Conservation (phyloP, 2,329 filamentous ascomycete species). For the Clarireedia hainanense region DNA sequence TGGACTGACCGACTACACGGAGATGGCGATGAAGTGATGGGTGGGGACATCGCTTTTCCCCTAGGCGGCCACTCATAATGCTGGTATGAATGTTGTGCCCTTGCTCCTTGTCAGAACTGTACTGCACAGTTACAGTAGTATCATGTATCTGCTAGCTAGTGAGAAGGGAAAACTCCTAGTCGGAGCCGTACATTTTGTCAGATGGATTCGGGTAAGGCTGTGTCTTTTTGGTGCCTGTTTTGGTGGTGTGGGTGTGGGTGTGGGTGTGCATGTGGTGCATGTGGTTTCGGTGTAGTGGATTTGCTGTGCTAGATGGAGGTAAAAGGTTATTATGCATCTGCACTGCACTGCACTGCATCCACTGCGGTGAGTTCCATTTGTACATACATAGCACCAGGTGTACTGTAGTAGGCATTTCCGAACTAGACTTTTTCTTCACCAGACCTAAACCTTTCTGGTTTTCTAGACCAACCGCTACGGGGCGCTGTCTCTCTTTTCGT, state of each 20-base stretch:
- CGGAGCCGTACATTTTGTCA: conserved; percentile 8
- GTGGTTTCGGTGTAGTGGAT: not conserved
- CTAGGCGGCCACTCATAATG: conserved; percentile 6
- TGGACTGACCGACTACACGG: conserved; percentile 5
- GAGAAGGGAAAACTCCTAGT: not conserved
- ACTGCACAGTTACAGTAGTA: too few relatives aligned
- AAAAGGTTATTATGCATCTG: not conserved
- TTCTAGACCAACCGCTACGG: not conserved
- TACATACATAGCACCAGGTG: too few relatives aligned
- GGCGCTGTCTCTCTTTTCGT: too few relatives aligned
- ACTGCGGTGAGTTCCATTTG: conserved; percentile 1
- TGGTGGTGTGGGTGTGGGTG: not conserved
- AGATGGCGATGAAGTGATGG: conserved; percentile 2
- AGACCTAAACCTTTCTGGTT: not conserved
- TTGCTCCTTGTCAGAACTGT: not conserved
- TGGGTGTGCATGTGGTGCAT: not conserved
- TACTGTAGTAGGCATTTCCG: too few relatives aligned
- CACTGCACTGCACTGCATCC: conserved; percentile 8
- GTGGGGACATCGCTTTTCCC: not conserved
- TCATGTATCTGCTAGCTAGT: too few relatives aligned
- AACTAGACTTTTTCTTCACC: too few relatives aligned
- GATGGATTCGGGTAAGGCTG: conserved; percentile 11
- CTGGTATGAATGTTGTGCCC: not conserved
- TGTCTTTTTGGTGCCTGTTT: conserved; percentile 8
- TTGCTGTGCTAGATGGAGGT: too few relatives aligned